phyloP scores from a whole-genome alignment of 805 yeast genomes.

The Yarrowia porcina region DNA sequence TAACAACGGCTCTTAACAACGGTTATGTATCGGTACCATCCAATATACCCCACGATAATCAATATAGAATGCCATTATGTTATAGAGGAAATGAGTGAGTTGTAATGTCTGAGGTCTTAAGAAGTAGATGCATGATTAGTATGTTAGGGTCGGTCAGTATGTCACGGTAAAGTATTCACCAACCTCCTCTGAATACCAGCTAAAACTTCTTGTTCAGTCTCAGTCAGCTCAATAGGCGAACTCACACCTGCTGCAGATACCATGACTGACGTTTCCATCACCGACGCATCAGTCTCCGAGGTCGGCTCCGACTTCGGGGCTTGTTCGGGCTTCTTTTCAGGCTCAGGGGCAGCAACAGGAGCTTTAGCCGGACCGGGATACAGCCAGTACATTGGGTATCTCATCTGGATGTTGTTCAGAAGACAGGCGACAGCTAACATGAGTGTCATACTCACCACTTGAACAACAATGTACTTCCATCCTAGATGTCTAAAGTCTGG shows the following conservation, averaged over 20 bases:
- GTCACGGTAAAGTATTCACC: not conserved
- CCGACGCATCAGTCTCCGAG: not conserved
- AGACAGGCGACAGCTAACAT: conserved; percentile 51
- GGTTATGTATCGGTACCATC: too few species aligned
- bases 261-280: not conserved
- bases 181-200: not conserved
- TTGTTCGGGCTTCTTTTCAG: not conserved
- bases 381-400: conserved; percentile 64
- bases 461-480: conserved; percentile 64
- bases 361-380: conserved; percentile 35
- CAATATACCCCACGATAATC: not conserved
- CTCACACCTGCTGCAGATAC: not conserved
- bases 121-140: not conserved
- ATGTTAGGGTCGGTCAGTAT: not conserved
- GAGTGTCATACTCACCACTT: conserved; percentile 48
- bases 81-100: not conserved
- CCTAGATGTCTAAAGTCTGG: conserved; percentile 48
- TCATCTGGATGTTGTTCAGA: conserved; percentile 51
- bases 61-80: not conserved
- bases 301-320: not conserved
- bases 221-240: not conserved
- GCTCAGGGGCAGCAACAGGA: not conserved
- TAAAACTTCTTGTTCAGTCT: not conserved
- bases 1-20: too few species aligned
- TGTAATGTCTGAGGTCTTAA: too few species aligned